Base-by-base conservation (phyloP, 352 stramenopile species). In the Phytopythium aichiense region DNA sequence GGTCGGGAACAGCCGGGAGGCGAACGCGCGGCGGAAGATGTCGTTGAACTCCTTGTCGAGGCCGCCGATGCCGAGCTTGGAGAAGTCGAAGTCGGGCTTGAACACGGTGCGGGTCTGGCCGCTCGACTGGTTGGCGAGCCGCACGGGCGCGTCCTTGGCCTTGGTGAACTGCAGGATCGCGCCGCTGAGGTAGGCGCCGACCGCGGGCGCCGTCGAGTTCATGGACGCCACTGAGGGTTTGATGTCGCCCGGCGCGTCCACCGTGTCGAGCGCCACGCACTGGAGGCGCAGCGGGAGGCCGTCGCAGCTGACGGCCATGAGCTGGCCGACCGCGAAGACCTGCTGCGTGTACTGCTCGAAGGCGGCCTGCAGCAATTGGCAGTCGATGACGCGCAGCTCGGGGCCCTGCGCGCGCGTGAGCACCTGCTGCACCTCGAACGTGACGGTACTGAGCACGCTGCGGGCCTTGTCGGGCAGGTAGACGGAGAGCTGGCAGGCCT, bases 21-120 rank as follows among this genome's bases (percentile, higher is more conserved):
- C 97, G 77, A 99, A 99, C 20, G 98, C 98, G 43, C 97, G 93
- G 56, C 97, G 89, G 77, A 99, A 99, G 65, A 99, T 99, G 75
- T 99, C 87, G 79, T 98, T 99, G 74, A 99, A 99, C 81, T 99
- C 96, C 56, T 96, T 92, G 78, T 99, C 96, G 35, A 99, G 88
- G 62, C 98, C 98, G 43, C 97, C 98, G 73, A 99, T 99, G 58
- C 97, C 98, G 43, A 99, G 78, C 74, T 99, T 98, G 68, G 94
- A 95, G 77, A 99, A 99, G 77, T 99, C 96, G 76, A 99, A 99
- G 61, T 99, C 96, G 1, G 84, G 87, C 50, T 97, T 95, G 76
- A 99, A 99, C 33, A 99, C 81, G 3, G 66, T 88, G 55, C 82
- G 79, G 18, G 69, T 85, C 57, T 84, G 79, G n/a, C 86, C 86